Evolutionary conservation across 768 basidiomycete genomes (phyloP).

Genomic region (Trametes cubensis): DNA sequence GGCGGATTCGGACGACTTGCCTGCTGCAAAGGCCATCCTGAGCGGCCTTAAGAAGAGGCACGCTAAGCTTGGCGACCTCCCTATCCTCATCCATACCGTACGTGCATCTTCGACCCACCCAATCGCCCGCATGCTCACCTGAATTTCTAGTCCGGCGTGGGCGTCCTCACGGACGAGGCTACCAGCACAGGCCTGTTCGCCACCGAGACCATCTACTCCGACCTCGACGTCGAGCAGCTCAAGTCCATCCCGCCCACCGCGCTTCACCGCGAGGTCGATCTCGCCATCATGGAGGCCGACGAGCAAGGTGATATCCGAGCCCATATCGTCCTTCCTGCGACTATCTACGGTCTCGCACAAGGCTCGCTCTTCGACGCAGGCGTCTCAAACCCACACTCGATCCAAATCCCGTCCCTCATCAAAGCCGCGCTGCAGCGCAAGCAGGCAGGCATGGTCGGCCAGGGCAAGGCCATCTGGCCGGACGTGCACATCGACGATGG

Average conservation of each 20-base stretch:
- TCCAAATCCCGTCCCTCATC: slow-evolving; percentile 54
- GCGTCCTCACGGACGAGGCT: slow-evolving; percentile 50
- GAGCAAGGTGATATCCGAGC: slow-evolving; percentile 52
- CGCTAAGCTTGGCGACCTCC: slow-evolving; percentile 43
- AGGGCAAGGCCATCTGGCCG: slow-evolving; percentile 62
- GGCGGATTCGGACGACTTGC: slow-evolving; percentile 52
- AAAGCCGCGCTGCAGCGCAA: slow-evolving; percentile 47
- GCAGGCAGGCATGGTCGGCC: slow-evolving; percentile 56
- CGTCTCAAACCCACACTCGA: slow-evolving; percentile 54
- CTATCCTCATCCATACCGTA: slow-evolving; percentile 68
- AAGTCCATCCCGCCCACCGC: slow-evolving; percentile 49
- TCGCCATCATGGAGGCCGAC: slow-evolving; percentile 50
- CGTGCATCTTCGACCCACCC: slow-evolving; percentile 26
- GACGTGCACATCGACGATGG: slow-evolving; percentile 59
- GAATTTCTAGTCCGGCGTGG: slow-evolving; percentile 29
- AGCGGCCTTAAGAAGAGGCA: slow-evolving; percentile 53
- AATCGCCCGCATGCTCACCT: neutral
- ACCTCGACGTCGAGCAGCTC: slow-evolving; percentile 48
- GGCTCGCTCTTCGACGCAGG: slow-evolving; percentile 52
- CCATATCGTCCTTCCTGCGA: slow-evolving; percentile 56
- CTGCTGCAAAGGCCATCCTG: slow-evolving; percentile 49
- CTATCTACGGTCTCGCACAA: slow-evolving; percentile 59
- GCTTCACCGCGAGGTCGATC: slow-evolving; percentile 55
- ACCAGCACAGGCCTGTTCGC: slow-evolving; percentile 39
- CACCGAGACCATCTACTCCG: slow-evolving; percentile 50